Base-by-base conservation (phyloP, 2,329 filamentous ascomycete genomes). In the Aspergillus hortae region DNA sequence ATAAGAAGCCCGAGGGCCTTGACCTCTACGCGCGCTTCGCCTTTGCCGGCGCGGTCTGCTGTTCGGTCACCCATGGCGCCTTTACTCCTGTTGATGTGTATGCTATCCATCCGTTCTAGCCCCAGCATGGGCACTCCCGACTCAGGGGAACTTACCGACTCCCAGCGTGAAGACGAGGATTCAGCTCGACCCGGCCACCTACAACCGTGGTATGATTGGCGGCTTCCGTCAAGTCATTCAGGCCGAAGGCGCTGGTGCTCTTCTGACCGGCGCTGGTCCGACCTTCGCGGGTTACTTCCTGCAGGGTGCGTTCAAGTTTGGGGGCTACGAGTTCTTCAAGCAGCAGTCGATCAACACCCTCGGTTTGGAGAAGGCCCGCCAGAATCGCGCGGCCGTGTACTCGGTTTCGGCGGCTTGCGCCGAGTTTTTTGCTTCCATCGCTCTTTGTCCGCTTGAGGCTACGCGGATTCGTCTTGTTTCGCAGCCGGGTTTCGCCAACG, bases 31-130 rank as follows among this genome's bases (percentile, higher is more conserved):
- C 89, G 67, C 86, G 90, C 78, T 96, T 96, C 81, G 92, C 94
- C 78, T 88, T 99, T 69, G 92, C 94, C 68, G 94, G 94, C 79
- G 94, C 94, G 67, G 80, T 97, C 82, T 96, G 94, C 86, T 99
- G 94, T 79, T 94, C 92, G 67, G 80, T 97, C 79, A 99, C 94
- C 72, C 94, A 99, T 84, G 94, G 92, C 77, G 88, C 83, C 71
- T 86, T 97, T 68, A 99, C 94, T 65, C 94, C 94, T 72, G 90
- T 99, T 76, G 94, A 99, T 89, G 94, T 99, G 92, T 97, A 94
- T 77, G 92, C 53, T 59, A 52, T 56, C 56, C 36, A 47, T 40
- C 38, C 17, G 54, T 45, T 55, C 63, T 69, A 51, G 47, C 44
- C 44, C 32, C 21, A 38, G 35, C 35, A 4, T 6, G 35, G 15